phyloP scores from a whole-genome alignment of 306 rosid species.

The Chamaecrista fasciculata region DNA sequence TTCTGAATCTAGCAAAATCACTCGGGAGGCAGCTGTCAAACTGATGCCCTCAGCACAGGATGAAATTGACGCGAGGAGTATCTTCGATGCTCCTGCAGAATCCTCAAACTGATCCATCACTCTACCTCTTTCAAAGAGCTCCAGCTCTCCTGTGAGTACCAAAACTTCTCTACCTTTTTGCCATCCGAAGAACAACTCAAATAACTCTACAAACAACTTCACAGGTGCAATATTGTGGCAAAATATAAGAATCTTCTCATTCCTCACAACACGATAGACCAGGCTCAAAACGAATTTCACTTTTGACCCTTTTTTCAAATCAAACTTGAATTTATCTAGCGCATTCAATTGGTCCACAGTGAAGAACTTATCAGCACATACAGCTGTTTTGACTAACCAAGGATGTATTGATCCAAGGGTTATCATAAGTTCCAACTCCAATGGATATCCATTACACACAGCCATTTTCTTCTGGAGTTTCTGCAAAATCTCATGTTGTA shows the following conservation, averaged over 20 bases:
- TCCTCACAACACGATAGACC: constrained; percentile 65
- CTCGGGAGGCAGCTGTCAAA: constrained; percentile 94
- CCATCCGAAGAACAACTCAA: constrained; percentile 80
- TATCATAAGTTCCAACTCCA: constrained; percentile 86
- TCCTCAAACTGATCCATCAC: constrained; percentile 90
- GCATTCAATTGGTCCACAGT: constrained; percentile 39
- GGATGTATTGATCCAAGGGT: constrained; percentile 98
- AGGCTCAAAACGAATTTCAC: constrained; percentile 86
- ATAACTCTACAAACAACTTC: constrained; percentile 59
- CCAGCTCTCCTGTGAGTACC: constrained; percentile 85
- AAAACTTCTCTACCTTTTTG: constrained; percentile 68
- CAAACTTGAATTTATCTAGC: constrained; percentile 69
- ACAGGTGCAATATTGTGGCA: constrained; percentile 98
- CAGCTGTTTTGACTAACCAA: constrained; percentile 78
- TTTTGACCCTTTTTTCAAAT: constrained; percentile 76
- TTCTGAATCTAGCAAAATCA: constrained; percentile 81
- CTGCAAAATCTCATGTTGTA: constrained; percentile 64
- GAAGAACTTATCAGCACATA: constrained; percentile 71
- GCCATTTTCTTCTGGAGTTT: constrained; percentile 64
- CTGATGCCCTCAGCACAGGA: constrained; percentile 99
- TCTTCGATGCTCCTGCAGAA: constrained; percentile 64
- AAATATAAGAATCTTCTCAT: constrained; percentile 78
- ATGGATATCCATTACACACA: constrained; percentile 64
- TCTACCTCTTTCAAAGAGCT: constrained; percentile 84
- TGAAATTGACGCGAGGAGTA: constrained; percentile 92